A percentile compares a stretch with the other conserved stretches of the same genome.
Evolutionary conservation across 2,329 filamentous ascomycete genomes (phyloP).

Genomic region (Monosporascus sp.): DNA sequence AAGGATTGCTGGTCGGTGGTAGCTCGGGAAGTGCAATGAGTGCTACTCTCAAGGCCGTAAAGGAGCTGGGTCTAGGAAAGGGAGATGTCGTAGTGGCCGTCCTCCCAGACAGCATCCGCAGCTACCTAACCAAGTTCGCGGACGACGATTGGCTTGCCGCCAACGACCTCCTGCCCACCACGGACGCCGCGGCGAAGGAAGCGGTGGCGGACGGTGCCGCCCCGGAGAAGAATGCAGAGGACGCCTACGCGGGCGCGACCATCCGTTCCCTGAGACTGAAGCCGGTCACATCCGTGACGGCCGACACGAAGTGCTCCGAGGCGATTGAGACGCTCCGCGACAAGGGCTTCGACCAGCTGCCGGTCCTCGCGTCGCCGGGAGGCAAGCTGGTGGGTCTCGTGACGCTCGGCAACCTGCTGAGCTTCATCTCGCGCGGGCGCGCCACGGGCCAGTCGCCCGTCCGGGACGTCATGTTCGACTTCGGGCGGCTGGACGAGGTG

Average conservation of each 20-base stretch:
- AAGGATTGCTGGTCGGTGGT: conserved; percentile 88
- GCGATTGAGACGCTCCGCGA: conserved; percentile 98
- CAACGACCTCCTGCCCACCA: conserved; percentile 76
- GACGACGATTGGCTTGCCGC: conserved; percentile 98
- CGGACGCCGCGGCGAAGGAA: conserved; percentile 43
- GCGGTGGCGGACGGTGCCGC: conserved; percentile 34
- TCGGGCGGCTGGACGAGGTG: conserved; percentile 79
- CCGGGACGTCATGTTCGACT: conserved; percentile 93
- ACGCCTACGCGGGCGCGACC: conserved; percentile 73
- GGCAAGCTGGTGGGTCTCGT: conserved; percentile 82
- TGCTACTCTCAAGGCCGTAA: conserved; percentile 69
- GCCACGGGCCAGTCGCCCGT: conserved; percentile 70
- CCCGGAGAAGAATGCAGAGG: conserved; percentile 34
- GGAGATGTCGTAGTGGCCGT: conserved; percentile 88
- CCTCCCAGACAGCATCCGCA: conserved; percentile 91
- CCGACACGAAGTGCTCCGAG: conserved; percentile 68
- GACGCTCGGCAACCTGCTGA: conserved; percentile 89
- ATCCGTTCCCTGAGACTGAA: conserved; percentile 82
- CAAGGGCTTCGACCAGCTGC: conserved; percentile 95
- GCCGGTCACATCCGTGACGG: conserved; percentile 80
- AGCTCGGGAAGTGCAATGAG: conserved; percentile 90
- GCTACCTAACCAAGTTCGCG: conserved; percentile 96
- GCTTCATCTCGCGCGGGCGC: conserved; percentile 79
- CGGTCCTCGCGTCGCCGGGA: conserved; percentile 68
- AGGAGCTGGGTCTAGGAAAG: conserved; percentile 71